Conservation (phyloP, 805 yeast genomes). For the Wickerhamomyces hampshirensis region DNA sequence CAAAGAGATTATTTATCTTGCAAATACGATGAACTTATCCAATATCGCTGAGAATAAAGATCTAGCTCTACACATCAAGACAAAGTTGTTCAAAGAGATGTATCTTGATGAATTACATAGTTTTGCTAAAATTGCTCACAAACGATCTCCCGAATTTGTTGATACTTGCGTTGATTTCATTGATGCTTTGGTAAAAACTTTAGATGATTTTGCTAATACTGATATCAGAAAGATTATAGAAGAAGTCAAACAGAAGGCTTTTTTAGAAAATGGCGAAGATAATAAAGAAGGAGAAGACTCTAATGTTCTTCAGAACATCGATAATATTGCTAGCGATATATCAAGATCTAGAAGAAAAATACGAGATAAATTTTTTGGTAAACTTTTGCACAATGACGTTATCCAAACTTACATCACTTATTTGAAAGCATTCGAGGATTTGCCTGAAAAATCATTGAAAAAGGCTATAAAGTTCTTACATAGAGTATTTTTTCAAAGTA, state of each 20-base stretch:
- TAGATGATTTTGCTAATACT: slow-evolving; percentile 61
- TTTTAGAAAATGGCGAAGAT: slow-evolving; percentile 25
- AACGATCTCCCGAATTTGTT: slow-evolving; percentile 59
- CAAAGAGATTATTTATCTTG: slow-evolving; percentile 50
- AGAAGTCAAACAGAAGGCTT: slow-evolving; percentile 35
- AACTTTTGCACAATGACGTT: slow-evolving; percentile 52
- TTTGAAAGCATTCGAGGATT: slow-evolving; percentile 56
- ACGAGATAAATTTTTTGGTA: slow-evolving; percentile 35
- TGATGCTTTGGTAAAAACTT: slow-evolving; percentile 57
- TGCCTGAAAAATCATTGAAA: slow-evolving; percentile 55
- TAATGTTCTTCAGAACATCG: slow-evolving; percentile 17
- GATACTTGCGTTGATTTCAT: slow-evolving; percentile 59
- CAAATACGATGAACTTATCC: slow-evolving; percentile 36
- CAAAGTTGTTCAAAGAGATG: slow-evolving; percentile 68
- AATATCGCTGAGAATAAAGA: slow-evolving; percentile 42
- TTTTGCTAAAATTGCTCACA: slow-evolving; percentile 60
- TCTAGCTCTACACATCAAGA: slow-evolving; percentile 52
- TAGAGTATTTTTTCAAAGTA: slow-evolving; percentile 58
- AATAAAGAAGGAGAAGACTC: slow-evolving; percentile 21
- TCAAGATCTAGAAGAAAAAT: slow-evolving; percentile 36
- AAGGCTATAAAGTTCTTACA: slow-evolving; percentile 67
- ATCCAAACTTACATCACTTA: slow-evolving; percentile 63
- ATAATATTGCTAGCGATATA: no score
- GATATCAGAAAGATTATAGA: slow-evolving; percentile 46
- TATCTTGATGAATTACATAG: slow-evolving; percentile 50